Evolutionary conservation across 1,139 yeast genomes (phyloP).

Genomic region (Dujonia santamariae): DNA sequence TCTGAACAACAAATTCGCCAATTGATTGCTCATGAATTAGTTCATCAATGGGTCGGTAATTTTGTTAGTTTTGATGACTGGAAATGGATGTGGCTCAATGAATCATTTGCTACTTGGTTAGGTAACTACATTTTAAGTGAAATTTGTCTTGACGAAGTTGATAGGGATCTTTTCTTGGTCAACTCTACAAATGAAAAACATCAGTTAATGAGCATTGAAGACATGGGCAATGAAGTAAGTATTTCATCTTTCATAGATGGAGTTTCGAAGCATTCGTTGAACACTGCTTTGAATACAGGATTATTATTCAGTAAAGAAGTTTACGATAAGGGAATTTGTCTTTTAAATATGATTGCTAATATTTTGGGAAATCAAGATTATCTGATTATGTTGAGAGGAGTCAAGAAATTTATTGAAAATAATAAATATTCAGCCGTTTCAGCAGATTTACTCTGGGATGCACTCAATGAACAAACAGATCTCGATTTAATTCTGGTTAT

Average conservation of each 20-base stretch:
- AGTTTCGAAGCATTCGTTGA: background rate
- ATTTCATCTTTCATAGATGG: conserved; percentile 3
- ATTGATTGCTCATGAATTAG: conserved; percentile 64
- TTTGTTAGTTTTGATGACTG: conserved; percentile 63
- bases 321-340: conserved; percentile 63
- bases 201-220: conserved; percentile 2
- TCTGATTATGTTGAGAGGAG: conserved; percentile 27
- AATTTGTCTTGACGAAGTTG: conserved; percentile 24
- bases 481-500: conserved; percentile 39
- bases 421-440: conserved; percentile 41
- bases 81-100: conserved; percentile 70
- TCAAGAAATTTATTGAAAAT: conserved; percentile 40
- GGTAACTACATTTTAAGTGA: conserved; percentile 43
- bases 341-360: conserved; percentile 54
- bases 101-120: conserved; percentile 70
- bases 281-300: conserved; percentile 18
- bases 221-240: background rate
- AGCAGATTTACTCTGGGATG: conserved; percentile 57
- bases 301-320: conserved; percentile 48
- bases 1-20: conserved; percentile 43
- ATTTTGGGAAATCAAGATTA: conserved; percentile 28
- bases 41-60: conserved; percentile 79
- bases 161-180: conserved; percentile 4
- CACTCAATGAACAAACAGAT: conserved; percentile 25
- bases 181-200: conserved; percentile 4